Percentiles rank a stretch among this genome's conserved stretches.
Evolutionary conservation across 257 asterid species (phyloP).

Genomic region (Coffea canephora): DNA sequence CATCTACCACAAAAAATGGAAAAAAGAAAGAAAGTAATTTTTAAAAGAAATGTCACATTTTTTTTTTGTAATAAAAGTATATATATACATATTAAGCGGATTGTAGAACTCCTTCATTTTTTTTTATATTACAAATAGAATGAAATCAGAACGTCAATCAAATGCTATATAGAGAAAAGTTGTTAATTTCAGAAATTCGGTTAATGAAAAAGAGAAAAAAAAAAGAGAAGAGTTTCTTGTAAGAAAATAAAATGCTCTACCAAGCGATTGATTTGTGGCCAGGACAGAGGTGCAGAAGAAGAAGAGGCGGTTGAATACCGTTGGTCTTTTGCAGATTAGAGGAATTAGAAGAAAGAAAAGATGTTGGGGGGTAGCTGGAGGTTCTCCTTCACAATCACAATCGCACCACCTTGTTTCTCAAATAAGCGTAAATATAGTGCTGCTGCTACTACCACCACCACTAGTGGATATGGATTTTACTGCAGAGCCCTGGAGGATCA

Average conservation of each 20-base stretch:
- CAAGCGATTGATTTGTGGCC: slow-evolving; percentile 10
- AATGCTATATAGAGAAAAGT: too few species aligned
- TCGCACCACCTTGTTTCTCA: slow-evolving; percentile 20
- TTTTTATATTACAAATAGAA: too few species aligned
- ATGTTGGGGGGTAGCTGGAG: slow-evolving; percentile 37
- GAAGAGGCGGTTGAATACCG: slow-evolving; percentile 7
- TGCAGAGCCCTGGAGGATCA: slow-evolving; percentile 50
- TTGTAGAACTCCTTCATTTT: too few species aligned
- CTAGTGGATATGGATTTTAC: slow-evolving; percentile 19
- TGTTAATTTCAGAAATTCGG: too few species aligned
- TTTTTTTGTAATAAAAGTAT: too few species aligned
- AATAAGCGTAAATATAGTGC: slow-evolving; percentile 19
- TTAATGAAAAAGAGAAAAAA: too few species aligned
- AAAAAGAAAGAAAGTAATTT: too few species aligned
- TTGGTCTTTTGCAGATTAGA: not conserved
- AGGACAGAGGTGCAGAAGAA: not conserved
- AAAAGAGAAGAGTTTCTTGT: not conserved
- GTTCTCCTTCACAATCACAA: not conserved
- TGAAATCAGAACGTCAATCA: too few species aligned
- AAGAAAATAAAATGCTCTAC: not conserved
- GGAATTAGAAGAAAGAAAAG: not conserved
- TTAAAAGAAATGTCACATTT: too few species aligned
- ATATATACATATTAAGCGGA: too few species aligned
- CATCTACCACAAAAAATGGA: too few species aligned
- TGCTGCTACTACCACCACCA: too few species aligned